phyloP scores from a whole-genome alignment of 257 asterid genomes.

The Avicennia marina region DNA sequence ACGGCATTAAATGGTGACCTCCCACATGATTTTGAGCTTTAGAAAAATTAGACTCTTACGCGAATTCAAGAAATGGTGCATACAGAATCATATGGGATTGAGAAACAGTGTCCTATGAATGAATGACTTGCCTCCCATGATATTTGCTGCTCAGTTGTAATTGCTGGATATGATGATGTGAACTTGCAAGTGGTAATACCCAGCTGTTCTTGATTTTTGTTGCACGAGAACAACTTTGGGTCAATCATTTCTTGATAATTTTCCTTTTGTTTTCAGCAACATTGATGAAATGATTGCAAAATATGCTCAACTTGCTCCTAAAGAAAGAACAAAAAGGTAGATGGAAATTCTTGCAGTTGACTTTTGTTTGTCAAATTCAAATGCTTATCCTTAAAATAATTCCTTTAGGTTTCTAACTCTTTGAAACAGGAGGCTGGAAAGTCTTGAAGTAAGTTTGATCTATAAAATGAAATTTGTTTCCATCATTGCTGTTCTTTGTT shows the following conservation, averaged over 20 bases:
- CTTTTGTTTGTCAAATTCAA: slow-evolving; percentile 2
- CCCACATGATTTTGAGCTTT: too few species aligned
- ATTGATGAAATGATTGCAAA: slow-evolving; percentile 77
- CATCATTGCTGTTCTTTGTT: slow-evolving; percentile 5
- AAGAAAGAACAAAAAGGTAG: slow-evolving; percentile 82
- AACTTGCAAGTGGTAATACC: too few species aligned
- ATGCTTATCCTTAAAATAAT: slow-evolving; percentile 1
- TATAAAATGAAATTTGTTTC: slow-evolving; percentile 4
- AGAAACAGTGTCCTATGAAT: too few species aligned
- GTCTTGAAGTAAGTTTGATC: slow-evolving; percentile 68
- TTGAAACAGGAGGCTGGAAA: slow-evolving; percentile 82
- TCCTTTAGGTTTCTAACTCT: neutral
- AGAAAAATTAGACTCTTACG: too few species aligned
- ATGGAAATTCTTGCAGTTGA: neutral
- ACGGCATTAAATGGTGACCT: too few species aligned
- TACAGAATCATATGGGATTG: too few species aligned
- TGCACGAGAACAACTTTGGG: neutral
- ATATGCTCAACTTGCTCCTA: slow-evolving; percentile 76
- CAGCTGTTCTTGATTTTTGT: neutral
- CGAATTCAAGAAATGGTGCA: too few species aligned
- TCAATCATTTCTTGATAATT: neutral
- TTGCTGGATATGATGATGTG: too few species aligned
- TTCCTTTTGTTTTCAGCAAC: slow-evolving; percentile 44
- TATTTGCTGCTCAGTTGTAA: too few species aligned
- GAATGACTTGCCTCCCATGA: too few species aligned